A percentile compares a stretch with the other conserved stretches of the same genome.
Evolutionary conservation across 169 alveolate species (phyloP).

Genomic region (Cryptosporidium viatorum): DNA sequence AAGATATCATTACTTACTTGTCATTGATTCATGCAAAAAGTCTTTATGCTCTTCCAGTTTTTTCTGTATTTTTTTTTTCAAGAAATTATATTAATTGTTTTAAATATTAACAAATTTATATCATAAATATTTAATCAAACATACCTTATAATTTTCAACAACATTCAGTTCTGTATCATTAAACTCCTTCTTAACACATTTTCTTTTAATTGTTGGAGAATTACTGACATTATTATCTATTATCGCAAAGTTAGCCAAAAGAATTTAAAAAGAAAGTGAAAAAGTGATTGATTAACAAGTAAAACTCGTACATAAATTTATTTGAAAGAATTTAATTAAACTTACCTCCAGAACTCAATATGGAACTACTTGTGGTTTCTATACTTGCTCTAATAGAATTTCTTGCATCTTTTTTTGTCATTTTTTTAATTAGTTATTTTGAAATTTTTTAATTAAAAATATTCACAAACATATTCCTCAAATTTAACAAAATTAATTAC

Average conservation of each 20-base stretch:
- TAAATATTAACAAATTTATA: neutral
- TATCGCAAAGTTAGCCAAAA: neutral
- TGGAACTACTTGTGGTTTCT: slow-evolving; percentile 33
- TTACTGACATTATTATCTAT: neutral
- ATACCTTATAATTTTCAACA: slow-evolving; percentile 48
- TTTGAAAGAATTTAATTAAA: neutral
- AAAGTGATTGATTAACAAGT: neutral
- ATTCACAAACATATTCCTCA: neutral
- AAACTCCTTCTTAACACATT: slow-evolving; percentile 37
- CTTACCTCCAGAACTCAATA: slow-evolving; percentile 22
- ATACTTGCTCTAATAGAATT: slow-evolving; percentile 30
- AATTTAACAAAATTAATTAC: neutral
- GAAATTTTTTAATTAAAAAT: neutral
- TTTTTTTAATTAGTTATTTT: neutral
- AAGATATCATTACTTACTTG: slow-evolving; percentile 43
- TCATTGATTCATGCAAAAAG: slow-evolving; percentile 57
- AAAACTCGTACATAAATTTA: neutral
- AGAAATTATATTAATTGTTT: neutral
- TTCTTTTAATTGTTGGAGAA: slow-evolving; percentile 39
- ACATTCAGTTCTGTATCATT: neutral
- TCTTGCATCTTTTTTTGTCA: slow-evolving; percentile 32
- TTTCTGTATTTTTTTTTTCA: slow-evolving; percentile 1
- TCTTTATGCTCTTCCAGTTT: slow-evolving; percentile 40
- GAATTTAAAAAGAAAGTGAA: neutral
- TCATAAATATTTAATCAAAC: neutral